Percentiles rank a stretch among this genome's conserved stretches.
phyloP scores from a whole-genome alignment of 2,329 filamentous ascomycete genomes.

The Talaromyces sp. region DNA sequence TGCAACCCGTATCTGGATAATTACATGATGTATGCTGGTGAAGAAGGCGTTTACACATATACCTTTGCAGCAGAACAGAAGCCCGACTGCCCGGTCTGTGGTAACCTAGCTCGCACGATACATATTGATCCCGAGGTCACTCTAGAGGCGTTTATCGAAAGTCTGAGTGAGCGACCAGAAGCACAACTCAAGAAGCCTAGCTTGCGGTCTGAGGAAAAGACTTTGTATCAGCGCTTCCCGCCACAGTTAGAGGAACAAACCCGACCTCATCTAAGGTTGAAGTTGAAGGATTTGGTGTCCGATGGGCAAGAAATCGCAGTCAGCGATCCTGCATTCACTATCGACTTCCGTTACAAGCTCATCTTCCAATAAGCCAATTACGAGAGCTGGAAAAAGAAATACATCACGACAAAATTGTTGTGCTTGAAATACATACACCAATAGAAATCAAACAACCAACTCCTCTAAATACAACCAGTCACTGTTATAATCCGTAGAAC shows the following conservation, averaged over 20 bases:
- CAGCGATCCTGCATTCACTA: conserved; percentile 81
- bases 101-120: conserved; percentile 71
- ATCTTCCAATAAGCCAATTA: conserved; percentile 33
- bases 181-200: conserved; percentile 92
- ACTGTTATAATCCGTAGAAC: conserved; percentile 8
- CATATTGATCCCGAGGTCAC: conserved; percentile 65
- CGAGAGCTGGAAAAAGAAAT: neutral
- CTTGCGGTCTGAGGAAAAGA: conserved; percentile 72
- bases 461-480: conserved; percentile 6
- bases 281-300: conserved; percentile 67
- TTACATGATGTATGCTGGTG: conserved; percentile 99
- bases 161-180: conserved; percentile 74
- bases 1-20: conserved; percentile 79
- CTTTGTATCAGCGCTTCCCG: conserved; percentile 83
- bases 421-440: conserved; percentile 12
- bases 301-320: conserved; percentile 87
- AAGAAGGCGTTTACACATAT: conserved; percentile 93
- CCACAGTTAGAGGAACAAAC: conserved; percentile 78
- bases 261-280: conserved; percentile 72
- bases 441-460: conserved; percentile 9
- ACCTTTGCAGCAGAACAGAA: conserved; percentile 95
- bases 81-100: conserved; percentile 90
- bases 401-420: neutral
- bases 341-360: conserved; percentile 59
- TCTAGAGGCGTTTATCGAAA: conserved; percentile 78